Evolutionary conservation across 495 filamentous ascomycete genomes (phyloP), one percentile per base, ranked within the genome.

Genomic region (Penicilliopsis zonata): DNA sequence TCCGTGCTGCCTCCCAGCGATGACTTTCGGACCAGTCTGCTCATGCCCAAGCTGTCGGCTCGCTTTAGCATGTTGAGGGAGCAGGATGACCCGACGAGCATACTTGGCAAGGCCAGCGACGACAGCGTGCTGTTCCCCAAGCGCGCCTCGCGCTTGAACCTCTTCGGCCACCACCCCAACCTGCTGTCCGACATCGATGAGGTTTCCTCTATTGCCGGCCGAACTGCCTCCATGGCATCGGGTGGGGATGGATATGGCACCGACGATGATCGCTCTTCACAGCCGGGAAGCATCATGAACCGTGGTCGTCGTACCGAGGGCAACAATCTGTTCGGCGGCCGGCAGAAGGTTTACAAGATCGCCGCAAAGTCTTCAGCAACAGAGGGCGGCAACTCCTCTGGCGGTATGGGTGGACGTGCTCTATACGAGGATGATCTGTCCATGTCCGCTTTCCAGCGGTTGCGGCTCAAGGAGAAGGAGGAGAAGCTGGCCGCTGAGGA

Each of bases 21-120:
- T 50, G 73, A 95, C 55, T 96, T 99, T 44, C 79, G 90, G n/a
- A 99, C 90, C 4, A 96, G 92, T 61, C 55, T 96, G 28, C 56
- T 99, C 15, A 94, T 99, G 90, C 82, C 86, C 4, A 90, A 87
- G 30, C 65, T 99, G 3, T 94, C 88, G 0, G 84, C 90, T 12
- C 74, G 90, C 2, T 99, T 99, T 52, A 95, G 88, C 40, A 96
- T 99, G 82, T 55, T 99, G 12, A 62, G 84, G 44, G 86, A 94
- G 52, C 87, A 94, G 49, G 86, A 94, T 45, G 86, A 95, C 44
- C 86, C 86, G 3, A 75, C 62, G 30, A 85, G 83, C 0, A 80
- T 80, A 49, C 66, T 94, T 18, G 90, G 87, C 25, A 94, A 94
- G 53, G 86, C 87, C 13, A 92, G 82, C 50, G 87, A 95, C 40